These are phyloP conservation scores for Saturnispora sekii DNA, from an alignment of 805 yeast species.

Conservation along the genomic window DNA sequence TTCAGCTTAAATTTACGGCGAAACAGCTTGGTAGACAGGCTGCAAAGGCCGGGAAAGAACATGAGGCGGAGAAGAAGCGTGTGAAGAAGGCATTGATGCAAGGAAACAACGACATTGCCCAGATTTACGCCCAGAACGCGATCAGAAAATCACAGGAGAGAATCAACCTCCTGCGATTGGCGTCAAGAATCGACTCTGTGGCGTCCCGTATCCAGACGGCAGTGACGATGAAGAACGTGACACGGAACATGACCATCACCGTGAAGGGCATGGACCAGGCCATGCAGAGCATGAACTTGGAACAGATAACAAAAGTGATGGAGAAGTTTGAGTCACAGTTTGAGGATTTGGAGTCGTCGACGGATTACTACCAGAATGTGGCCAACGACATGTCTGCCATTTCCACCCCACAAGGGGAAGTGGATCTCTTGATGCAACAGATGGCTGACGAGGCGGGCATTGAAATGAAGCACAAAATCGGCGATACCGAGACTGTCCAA, in stretches of 20 bases:
- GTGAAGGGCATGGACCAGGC: constrained; percentile 96
- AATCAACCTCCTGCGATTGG: constrained; percentile 66
- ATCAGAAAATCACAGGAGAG: constrained; percentile 85
- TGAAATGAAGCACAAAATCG: constrained; percentile 77
- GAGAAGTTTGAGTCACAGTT: constrained; percentile 94
- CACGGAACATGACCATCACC: constrained; percentile 88
- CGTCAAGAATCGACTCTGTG: constrained; percentile 91
- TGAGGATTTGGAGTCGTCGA: constrained; percentile 89
- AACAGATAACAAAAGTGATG: constrained; percentile 88
- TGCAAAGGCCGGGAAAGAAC: constrained; percentile 83
- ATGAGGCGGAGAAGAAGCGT: constrained; percentile 74
- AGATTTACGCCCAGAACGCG: constrained; percentile 90
- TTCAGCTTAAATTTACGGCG: constrained; percentile 78
- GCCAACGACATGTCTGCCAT: constrained; percentile 83
- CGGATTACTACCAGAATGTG: constrained; percentile 86
- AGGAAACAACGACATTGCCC: constrained; percentile 88
- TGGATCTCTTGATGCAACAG: constrained; percentile 78
- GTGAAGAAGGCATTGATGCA: constrained; percentile 80
- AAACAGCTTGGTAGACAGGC: constrained; percentile 90
- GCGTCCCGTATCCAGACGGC: constrained; percentile 96
- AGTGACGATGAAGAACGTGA: constrained; percentile 92
- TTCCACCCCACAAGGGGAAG: constrained; percentile 91
- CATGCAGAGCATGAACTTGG: constrained; percentile 89
- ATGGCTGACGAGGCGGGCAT: constrained; percentile 97
- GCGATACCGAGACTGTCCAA: constrained; percentile 44